Conservation (phyloP, 202 grass and related monocot species). For the Miscanthus sacchariflorus region DNA sequence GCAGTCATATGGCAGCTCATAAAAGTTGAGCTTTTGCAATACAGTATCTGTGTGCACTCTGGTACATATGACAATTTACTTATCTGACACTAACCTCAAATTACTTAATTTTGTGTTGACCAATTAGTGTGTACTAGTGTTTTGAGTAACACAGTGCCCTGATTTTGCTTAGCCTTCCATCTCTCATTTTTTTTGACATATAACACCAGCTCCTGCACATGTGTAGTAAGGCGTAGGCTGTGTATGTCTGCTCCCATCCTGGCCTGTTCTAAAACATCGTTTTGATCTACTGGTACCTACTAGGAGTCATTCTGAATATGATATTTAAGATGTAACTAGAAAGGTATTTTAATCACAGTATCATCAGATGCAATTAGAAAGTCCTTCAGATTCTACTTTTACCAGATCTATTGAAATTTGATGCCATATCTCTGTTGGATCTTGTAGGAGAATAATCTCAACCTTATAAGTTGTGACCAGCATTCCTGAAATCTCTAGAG, state of each 20-base stretch:
- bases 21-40: not conserved
- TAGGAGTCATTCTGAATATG: not conserved
- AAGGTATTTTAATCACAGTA: conserved; percentile 12
- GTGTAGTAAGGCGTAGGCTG: not conserved
- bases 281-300: not conserved
- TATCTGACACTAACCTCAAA: not conserved
- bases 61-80: not conserved
- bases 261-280: not conserved
- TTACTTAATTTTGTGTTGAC: conserved; percentile 2
- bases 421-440: not conserved
- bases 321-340: conserved; percentile 3
- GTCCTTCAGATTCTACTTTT: not conserved
- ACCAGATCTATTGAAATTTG: conserved; percentile 12
- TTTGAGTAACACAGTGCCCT: conserved; percentile 10
- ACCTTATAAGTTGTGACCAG: too few species aligned
- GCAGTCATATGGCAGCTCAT: not conserved
- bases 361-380: not conserved
- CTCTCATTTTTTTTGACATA: not conserved
- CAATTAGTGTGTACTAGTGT: conserved; percentile 7
- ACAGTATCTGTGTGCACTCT: not conserved
- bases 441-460: not conserved
- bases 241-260: not conserved
- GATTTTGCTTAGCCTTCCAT: not conserved
- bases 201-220: not conserved
- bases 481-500: not conserved